phyloP scores from a whole-genome alignment of 2,329 filamentous ascomycete genomes.

The Xylogone sp. region DNA sequence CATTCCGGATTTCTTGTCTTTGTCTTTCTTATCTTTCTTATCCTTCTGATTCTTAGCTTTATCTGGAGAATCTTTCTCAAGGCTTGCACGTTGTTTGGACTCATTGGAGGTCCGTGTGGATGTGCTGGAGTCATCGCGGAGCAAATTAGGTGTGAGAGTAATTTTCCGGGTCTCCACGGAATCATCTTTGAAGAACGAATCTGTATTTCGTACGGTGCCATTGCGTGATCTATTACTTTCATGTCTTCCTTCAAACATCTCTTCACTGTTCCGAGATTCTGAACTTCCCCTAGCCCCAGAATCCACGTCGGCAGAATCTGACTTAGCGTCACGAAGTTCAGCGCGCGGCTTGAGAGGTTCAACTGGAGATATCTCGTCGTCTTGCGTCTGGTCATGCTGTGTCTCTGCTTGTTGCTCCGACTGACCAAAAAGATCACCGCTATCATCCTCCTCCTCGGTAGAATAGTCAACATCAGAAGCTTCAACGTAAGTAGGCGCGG shows the following conservation, averaged over 20 bases:
- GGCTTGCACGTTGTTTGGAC: slow-evolving; percentile 55
- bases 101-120: slow-evolving; percentile 37
- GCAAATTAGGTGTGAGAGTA: slow-evolving; percentile 85
- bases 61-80: slow-evolving; percentile 68
- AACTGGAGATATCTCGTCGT: slow-evolving; percentile 26
- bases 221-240: slow-evolving; percentile 67
- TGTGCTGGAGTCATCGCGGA: slow-evolving; percentile 69
- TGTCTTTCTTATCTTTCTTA: slow-evolving; percentile 55
- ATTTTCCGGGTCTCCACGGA: slow-evolving; percentile 96
- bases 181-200: slow-evolving; percentile 98
- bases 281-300: too few species aligned
- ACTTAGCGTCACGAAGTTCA: slow-evolving; percentile 27
- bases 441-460: slow-evolving; percentile 61
- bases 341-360: slow-evolving; percentile 38
- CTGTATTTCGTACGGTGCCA: slow-evolving; percentile 83
- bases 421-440: slow-evolving; percentile 41
- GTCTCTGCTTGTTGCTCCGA: slow-evolving; percentile 30
- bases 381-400: slow-evolving; percentile 29
- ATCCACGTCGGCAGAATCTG: slow-evolving; percentile 16
- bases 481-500: slow-evolving; percentile 68
- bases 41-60: slow-evolving; percentile 66
- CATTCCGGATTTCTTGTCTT: slow-evolving; percentile 53
- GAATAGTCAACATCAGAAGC: slow-evolving; percentile 69
- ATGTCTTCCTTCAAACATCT: slow-evolving; percentile 55
- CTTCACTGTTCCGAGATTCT: slow-evolving; percentile 57